Evolutionary conservation across 306 rosid genomes (phyloP).

Genomic region (Myrica gale): DNA sequence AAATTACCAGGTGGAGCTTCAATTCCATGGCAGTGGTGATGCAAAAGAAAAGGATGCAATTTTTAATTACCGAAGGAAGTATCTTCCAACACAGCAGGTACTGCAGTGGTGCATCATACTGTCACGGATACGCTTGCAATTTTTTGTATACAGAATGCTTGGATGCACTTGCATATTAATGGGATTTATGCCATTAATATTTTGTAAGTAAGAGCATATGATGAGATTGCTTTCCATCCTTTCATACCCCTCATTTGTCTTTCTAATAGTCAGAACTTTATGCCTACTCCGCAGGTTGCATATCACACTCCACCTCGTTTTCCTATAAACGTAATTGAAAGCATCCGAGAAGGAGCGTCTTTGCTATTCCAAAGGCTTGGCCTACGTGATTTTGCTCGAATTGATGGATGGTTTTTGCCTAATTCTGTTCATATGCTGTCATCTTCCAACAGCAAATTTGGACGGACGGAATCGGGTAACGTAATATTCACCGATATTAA

Average conservation of each 20-base stretch:
- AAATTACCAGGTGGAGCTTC: slow-evolving; percentile 77
- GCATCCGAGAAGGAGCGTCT: slow-evolving; percentile 84
- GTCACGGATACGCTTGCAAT: neutral
- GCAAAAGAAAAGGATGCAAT: slow-evolving; percentile 86
- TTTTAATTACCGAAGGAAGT: slow-evolving; percentile 90
- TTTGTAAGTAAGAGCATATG: neutral
- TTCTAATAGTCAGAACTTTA: slow-evolving; percentile 31
- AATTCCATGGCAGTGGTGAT: slow-evolving; percentile 54
- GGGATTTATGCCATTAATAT: slow-evolving; percentile 12
- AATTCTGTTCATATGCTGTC: slow-evolving; percentile 42
- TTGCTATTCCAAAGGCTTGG: slow-evolving; percentile 56
- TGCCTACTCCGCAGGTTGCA: slow-evolving; percentile 61
- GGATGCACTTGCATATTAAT: neutral
- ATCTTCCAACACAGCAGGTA: slow-evolving; percentile 98
- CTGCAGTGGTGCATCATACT: slow-evolving; percentile 9
- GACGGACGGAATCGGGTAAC: slow-evolving; percentile 70
- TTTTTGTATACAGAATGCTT: neutral
- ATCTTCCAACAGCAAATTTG: slow-evolving; percentile 49
- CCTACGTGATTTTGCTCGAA: slow-evolving; percentile 88
- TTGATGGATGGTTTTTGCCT: slow-evolving; percentile 96
- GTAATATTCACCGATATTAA: slow-evolving; percentile 81
- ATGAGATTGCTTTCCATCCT: neutral
- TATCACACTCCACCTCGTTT: slow-evolving; percentile 96
- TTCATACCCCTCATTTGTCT: neutral
- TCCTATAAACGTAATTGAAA: slow-evolving; percentile 68